phyloP scores from a whole-genome alignment of 176 grass and related monocot species.

The Bonia amplexicaulis region DNA sequence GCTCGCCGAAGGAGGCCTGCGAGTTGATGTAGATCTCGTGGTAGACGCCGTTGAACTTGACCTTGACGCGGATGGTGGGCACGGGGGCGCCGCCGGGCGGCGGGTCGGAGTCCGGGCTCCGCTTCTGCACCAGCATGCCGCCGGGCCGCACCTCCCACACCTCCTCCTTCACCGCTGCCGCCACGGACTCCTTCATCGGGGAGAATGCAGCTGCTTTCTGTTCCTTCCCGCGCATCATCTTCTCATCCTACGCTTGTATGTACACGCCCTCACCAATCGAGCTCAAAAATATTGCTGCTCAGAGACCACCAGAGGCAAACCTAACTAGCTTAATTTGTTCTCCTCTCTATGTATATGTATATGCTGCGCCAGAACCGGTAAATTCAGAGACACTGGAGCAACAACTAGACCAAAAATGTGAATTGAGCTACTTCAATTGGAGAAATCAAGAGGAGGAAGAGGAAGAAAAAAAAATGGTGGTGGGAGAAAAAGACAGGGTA shows the following conservation, averaged over 20 bases:
- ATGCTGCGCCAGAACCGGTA: not conserved
- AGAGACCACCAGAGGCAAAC: not conserved
- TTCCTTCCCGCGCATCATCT: slow-evolving; percentile 68
- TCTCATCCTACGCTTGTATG: not conserved
- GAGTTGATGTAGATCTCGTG: slow-evolving; percentile 92
- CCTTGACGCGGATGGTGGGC: slow-evolving; percentile 88
- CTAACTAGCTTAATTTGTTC: not conserved
- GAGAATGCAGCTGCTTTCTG: slow-evolving; percentile 21
- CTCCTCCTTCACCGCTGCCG: slow-evolving; percentile 45
- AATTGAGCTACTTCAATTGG: not conserved
- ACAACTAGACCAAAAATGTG: not conserved
- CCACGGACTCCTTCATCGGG: slow-evolving; percentile 33
- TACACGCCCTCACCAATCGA: not conserved
- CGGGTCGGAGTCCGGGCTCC: slow-evolving; percentile 45
- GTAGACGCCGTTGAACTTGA: slow-evolving; percentile 73
- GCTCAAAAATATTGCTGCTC: not conserved
- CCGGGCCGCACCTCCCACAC: slow-evolving; percentile 88
- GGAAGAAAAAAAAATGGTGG: not conserved
- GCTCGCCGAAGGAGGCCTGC: slow-evolving; percentile 89
- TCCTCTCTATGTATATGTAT: not conserved
- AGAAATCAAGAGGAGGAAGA: not conserved
- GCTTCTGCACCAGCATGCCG: slow-evolving; percentile 95
- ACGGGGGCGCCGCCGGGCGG: slow-evolving; percentile 48
- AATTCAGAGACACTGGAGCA: not conserved
- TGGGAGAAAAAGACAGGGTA: slow-evolving; percentile 32